Base-by-base conservation (phyloP, 805 yeast species). In the Saccharomycopsis sp. region DNA sequence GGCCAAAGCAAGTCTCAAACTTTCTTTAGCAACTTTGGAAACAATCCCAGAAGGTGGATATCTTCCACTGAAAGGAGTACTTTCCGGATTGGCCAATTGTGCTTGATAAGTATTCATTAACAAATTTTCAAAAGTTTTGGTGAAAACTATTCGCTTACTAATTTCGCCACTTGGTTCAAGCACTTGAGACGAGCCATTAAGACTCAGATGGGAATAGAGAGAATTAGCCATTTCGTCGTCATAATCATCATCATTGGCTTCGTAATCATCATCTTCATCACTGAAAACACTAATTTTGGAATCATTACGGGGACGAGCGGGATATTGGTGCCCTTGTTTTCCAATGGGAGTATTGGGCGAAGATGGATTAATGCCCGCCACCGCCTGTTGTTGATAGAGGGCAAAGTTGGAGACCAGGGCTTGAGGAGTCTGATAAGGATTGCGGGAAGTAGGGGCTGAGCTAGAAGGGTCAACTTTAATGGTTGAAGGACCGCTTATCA, bases 1-100 rank as follows among this genome's bases (percentile, higher is more conserved):
- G 3, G 44, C 51, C 23, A 56, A 50, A 0, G 70, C 65, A 35
- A 49, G 45, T 43, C 62, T 61, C 23, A 73, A 58, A 21, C 79
- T 68, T 32, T 71, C 66, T 50, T 74, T 76, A 5, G 83, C 71
- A 0, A 77, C 78, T 39, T 66, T 65, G 31, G 75, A 74, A 17
- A 77, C 63, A 3, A 79, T 67, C 1, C 86, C 86, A 1, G 78
- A 67, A 0, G 87, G 86, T 5, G 86, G 87, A 51, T 70, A 70
- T 31, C 64, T 54, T 14, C 72, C 69, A 47, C 77, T 77, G 52
- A 79, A 79, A 0, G 88, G 88, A 0, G 88, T 79, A 5, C 68
- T 62, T 26, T 74, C 70, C 5, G 87, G 86, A 50, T 69, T 74
- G 36, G 64, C 64, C 13, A 71, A 66, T 41, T 70, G 62, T 6